Evolutionary conservation across 179 eudicot genomes (phyloP).

Genomic region (Heliamphora pulchella): DNA sequence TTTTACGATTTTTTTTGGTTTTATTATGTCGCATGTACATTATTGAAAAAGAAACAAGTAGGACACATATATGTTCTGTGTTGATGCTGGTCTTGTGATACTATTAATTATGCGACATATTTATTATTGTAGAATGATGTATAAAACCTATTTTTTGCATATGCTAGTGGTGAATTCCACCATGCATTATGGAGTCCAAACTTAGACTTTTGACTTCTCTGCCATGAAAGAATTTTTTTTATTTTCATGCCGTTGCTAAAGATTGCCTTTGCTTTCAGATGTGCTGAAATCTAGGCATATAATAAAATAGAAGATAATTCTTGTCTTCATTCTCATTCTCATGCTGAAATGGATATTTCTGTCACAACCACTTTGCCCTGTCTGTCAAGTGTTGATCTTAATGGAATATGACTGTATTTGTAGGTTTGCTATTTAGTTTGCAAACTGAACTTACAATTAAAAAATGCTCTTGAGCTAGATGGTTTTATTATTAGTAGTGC

Average conservation of each 20-base stretch:
- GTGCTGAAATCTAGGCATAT: no score
- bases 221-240: neutral
- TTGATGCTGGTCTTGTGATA: no score
- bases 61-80: no score
- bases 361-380: neutral
- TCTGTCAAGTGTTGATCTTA: neutral
- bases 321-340: neutral
- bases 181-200: neutral
- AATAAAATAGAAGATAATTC: neutral
- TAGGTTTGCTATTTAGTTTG: constrained; percentile 1
- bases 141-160: neutral
- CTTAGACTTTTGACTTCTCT: neutral
- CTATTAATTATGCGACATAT: no score
- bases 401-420: neutral
- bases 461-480: neutral
- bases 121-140: neutral
- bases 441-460: neutral
- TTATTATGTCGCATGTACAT: no score
- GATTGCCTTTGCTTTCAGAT: neutral
- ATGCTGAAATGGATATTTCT: neutral
- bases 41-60: no score
- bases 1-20: no score
- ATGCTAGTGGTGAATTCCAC: neutral
- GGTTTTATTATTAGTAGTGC: neutral
- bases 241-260: neutral